Conservation (phyloP, 225 moss, liverwort and hornwort genomes). For the Marchantia paleacea region DNA sequence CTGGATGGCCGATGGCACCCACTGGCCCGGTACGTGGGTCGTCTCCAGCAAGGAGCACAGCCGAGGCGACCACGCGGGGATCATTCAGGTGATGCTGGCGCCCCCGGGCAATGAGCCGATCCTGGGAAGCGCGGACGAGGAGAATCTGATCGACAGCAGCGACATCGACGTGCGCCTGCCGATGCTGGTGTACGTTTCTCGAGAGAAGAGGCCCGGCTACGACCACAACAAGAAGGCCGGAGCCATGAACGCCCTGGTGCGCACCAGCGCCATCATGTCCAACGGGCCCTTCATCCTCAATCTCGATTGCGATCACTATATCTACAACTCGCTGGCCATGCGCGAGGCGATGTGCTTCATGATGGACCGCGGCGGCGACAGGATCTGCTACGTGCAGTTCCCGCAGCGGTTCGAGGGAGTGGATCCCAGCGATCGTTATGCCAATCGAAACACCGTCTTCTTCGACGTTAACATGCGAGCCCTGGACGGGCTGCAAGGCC, state of each 20-base stretch:
- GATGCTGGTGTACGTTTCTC: conserved; percentile 23
- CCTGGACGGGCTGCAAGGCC: conserved; percentile 81
- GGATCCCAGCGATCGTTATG: conserved; percentile 89
- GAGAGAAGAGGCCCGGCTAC: conserved; percentile 26
- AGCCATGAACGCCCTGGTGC: conserved; percentile 38
- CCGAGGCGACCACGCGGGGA: conserved; percentile 87
- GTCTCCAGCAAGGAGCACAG: conserved; percentile 64
- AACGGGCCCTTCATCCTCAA: conserved; percentile 89
- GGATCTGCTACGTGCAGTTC: conserved; percentile 72
- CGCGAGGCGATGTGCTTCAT: conserved; percentile 93
- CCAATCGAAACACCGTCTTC: conserved; percentile 93
- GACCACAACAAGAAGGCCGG: conserved; percentile 31
- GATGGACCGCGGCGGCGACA: conserved; percentile 82
- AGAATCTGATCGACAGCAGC: conserved; percentile 64
- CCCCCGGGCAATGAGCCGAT: conserved; percentile 62
- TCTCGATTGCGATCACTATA: conserved; percentile 89
- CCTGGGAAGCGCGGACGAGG: conserved; percentile 58
- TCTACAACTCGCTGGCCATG: conserved; percentile 71
- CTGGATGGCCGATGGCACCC: conserved; percentile 95
- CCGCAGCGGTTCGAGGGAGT: conserved; percentile 92
- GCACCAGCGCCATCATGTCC: conserved; percentile 96
- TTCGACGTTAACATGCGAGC: conserved; percentile 97
- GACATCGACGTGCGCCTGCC: conserved; percentile 59
- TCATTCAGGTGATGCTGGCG: conserved; percentile 79
- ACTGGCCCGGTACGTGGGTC: conserved; percentile 91